Evolutionary conservation across 257 asterid species (phyloP).

Genomic region (Solanum tarapatanum): DNA sequence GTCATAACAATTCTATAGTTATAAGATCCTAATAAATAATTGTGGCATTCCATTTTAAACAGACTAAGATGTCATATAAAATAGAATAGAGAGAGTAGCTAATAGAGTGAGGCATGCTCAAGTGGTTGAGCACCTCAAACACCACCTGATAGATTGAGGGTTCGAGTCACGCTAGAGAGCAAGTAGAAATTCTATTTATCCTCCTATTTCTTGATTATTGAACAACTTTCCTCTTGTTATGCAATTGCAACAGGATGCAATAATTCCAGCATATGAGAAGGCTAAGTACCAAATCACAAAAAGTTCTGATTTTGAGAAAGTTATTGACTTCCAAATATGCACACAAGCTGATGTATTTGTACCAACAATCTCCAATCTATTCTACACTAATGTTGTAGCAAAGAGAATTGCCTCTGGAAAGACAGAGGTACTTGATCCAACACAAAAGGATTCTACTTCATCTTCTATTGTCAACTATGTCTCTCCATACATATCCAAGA

Average conservation of each 20-base stretch:
- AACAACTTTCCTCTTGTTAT: not conserved
- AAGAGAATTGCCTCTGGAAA: constrained; percentile 43
- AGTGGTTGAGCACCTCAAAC: not conserved
- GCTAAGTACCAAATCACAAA: constrained; percentile 7
- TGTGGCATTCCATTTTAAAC: not conserved
- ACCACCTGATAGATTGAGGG: not conserved
- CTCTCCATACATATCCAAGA: constrained; percentile 26
- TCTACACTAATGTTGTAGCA: constrained; percentile 39
- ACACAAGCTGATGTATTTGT: constrained; percentile 32
- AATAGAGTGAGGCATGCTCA: not conserved
- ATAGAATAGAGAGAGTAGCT: not conserved
- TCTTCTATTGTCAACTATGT: constrained; percentile 1
- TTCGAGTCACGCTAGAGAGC: not conserved
- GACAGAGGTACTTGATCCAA: constrained; percentile 29
- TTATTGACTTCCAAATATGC: constrained; percentile 39
- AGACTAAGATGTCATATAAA: not conserved
- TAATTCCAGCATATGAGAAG: constrained; percentile 19
- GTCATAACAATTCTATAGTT: not conserved
- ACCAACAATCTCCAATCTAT: constrained; percentile 19
- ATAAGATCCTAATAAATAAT: not conserved
- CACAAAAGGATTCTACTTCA: constrained; percentile 12
- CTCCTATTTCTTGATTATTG: not conserved
- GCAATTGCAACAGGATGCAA: constrained; percentile 29
- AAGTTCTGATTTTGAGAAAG: constrained; percentile 17
- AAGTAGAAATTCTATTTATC: too few species aligned